Percentiles rank a stretch among this genome's conserved stretches.
Conservation (phyloP, 2,329 filamentous ascomycete genomes). For the Penicillium sp. region DNA sequence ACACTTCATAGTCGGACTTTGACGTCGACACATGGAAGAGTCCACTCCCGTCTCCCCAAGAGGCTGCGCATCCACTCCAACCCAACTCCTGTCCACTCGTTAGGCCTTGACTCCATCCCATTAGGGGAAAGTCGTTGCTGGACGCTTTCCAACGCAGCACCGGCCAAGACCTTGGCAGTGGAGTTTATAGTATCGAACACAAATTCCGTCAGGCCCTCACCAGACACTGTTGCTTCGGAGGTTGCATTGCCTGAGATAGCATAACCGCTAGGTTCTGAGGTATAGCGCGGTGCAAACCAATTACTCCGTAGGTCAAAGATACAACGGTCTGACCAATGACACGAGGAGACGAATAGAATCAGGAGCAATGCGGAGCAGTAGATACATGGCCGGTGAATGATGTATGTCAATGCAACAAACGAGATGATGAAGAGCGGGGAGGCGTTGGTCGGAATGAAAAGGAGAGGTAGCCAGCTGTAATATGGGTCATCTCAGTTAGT, state of each 20-base stretch:
- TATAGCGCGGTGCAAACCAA: constrained; percentile 83
- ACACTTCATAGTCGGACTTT: constrained; percentile 67
- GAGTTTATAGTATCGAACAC: constrained; percentile 59
- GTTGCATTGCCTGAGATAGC: constrained; percentile 16
- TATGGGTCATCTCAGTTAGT: neutral
- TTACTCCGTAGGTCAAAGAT: constrained; percentile 91
- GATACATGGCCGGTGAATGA: constrained; percentile 92
- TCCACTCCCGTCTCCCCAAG: constrained; percentile 81
- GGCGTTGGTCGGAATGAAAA: constrained; percentile 84
- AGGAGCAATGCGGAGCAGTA: constrained; percentile 96
- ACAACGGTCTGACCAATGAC: constrained; percentile 83
- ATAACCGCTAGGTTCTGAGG: constrained; percentile 35
- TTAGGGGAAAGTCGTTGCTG: constrained; percentile 40
- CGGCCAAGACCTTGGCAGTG: constrained; percentile 67
- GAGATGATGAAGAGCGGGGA: constrained; percentile 82
- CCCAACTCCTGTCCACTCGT: constrained; percentile 73
- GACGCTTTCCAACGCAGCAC: constrained; percentile 64
- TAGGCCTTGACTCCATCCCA: constrained; percentile 43
- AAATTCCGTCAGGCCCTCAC: constrained; percentile 39
- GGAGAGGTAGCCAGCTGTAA: constrained; percentile 75
- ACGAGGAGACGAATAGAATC: constrained; percentile 89
- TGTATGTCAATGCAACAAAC: constrained; percentile 90
- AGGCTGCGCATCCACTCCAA: constrained; percentile 83
- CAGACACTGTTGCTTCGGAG: constrained; percentile 26
- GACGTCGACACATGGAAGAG: constrained; percentile 86